phyloP scores from a whole-genome alignment of 2,329 filamentous ascomycete species.

The Paraphoma chrysanthemicola region DNA sequence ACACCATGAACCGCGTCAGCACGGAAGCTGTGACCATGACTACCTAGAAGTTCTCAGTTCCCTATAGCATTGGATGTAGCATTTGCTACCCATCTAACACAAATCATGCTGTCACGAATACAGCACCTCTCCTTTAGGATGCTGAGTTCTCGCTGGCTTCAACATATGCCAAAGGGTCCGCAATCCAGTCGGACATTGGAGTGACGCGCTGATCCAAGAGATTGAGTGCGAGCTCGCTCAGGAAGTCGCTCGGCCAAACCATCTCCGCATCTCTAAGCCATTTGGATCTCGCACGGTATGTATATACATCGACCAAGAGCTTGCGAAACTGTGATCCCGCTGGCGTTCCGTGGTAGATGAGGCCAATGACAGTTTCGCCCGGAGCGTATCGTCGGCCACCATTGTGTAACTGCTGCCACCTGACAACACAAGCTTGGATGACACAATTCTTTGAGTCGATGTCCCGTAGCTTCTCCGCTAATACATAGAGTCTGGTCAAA shows the following conservation, averaged over 20 bases:
- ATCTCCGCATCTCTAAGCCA: neutral
- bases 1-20: no score
- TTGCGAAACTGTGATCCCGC: neutral
- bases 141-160: no score
- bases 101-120: no score
- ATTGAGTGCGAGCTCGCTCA: neutral
- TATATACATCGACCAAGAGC: neutral
- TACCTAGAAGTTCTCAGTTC: no score
- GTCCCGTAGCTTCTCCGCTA: constrained; percentile 22
- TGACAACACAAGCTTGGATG: neutral
- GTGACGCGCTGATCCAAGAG: neutral
- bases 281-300: neutral
- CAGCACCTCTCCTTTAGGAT: no score
- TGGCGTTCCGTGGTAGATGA: neutral
- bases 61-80: no score
- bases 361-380: neutral
- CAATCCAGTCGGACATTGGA: neutral
- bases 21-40: no score
- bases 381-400: neutral
- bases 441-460: constrained; percentile 6
- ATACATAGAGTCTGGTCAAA: constrained; percentile 10
- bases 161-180: neutral
- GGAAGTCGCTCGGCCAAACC: neutral
- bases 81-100: no score
- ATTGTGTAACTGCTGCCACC: neutral